These are phyloP conservation scores for Paecilomyces formosus DNA, from an alignment of 2,329 filamentous ascomycete genomes.

Conservation along the genomic window DNA sequence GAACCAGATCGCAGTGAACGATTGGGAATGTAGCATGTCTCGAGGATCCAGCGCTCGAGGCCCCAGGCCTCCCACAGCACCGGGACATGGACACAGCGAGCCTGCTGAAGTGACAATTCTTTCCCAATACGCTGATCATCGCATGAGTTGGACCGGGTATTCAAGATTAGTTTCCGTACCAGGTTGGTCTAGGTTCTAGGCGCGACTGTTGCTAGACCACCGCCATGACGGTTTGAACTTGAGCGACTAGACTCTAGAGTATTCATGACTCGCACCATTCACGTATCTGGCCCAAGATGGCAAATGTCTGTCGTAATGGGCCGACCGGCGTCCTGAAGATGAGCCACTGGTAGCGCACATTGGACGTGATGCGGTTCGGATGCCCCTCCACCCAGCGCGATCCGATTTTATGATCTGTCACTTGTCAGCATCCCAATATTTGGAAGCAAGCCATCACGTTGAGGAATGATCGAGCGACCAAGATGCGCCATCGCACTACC, in stretches of 20 bases:
- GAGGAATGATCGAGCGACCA: background rate
- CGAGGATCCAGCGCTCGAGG: background rate
- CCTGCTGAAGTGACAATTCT: conserved; percentile 1
- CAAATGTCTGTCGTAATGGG: background rate
- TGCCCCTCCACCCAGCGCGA: background rate
- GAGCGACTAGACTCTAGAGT: background rate
- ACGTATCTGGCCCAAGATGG: background rate
- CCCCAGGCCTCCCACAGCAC: background rate
- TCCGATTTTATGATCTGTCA: background rate
- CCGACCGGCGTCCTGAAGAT: background rate
- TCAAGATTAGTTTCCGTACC: background rate
- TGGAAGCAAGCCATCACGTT: background rate
- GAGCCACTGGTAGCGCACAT: background rate
- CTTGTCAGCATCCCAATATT: background rate
- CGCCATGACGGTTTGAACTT: background rate
- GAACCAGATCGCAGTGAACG: background rate
- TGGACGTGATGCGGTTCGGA: background rate
- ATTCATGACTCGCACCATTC: background rate
- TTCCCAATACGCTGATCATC: background rate
- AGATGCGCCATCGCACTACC: background rate
- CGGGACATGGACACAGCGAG: conserved; percentile 5
- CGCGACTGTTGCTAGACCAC: background rate
- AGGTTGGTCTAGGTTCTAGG: background rate
- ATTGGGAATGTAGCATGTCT: background rate
- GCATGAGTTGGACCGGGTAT: background rate